A percentile compares a stretch with the other conserved stretches of the same genome.
phyloP scores from a whole-genome alignment of 805 yeast genomes.

The Myxozyma melibiosi region DNA sequence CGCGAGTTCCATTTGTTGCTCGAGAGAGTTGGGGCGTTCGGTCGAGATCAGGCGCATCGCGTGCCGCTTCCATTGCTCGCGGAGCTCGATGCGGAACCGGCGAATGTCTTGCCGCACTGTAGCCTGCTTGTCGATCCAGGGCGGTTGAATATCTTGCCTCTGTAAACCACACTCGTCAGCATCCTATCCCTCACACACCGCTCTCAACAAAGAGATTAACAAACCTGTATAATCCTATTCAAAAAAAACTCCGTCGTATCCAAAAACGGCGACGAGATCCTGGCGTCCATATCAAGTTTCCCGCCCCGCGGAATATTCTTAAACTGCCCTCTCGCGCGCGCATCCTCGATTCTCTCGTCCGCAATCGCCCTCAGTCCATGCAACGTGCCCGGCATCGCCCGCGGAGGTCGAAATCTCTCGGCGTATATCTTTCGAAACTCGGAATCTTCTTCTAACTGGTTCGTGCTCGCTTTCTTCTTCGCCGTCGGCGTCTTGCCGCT shows the following conservation, averaged over 20 bases:
- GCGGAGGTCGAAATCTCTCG: constrained; percentile 64
- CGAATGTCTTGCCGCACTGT: constrained; percentile 54
- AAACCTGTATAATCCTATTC: constrained; percentile 64
- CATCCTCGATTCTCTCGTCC: constrained; percentile 73
- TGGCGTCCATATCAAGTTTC: constrained; percentile 49
- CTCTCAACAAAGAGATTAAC: not conserved
- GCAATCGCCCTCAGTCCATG: constrained; percentile 60
- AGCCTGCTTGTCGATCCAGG: constrained; percentile 84
- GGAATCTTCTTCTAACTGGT: constrained; percentile 50
- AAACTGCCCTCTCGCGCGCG: constrained; percentile 71
- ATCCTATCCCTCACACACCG: not conserved
- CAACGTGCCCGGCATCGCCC: constrained; percentile 42
- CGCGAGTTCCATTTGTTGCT: constrained; percentile 6
- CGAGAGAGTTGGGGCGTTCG: constrained; percentile 44
- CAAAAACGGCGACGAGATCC: constrained; percentile 55
- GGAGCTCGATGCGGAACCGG: constrained; percentile 49
- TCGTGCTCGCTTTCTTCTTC: constrained; percentile 15
- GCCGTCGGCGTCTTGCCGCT: too few species aligned
- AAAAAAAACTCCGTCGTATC: constrained; percentile 76
- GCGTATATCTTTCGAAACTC: constrained; percentile 61
- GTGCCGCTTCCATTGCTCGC: constrained; percentile 33
- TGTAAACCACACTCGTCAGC: constrained; percentile 16
- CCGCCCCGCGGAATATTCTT: constrained; percentile 64
- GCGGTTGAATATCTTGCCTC: constrained; percentile 79
- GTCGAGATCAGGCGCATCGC: constrained; percentile 28